Base-by-base conservation (phyloP, 1,284 basidiomycete genomes). In the Puccinia hordei region DNA sequence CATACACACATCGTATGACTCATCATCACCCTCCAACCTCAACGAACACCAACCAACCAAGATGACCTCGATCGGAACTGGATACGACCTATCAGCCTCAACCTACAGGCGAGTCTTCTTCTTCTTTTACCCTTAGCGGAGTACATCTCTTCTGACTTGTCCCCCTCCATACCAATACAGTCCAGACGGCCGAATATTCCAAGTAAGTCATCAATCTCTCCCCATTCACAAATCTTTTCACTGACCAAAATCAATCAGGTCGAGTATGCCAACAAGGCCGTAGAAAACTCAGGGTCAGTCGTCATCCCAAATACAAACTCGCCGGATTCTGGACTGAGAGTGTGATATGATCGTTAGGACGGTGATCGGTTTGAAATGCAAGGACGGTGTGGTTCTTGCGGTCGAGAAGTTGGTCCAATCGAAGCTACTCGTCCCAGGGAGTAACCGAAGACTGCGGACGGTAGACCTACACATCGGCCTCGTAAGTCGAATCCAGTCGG, bases 371-470 rank as follows among this genome's bases (percentile, higher is more conserved):
- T 88, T 99, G 68, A 91, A 93, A 85, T 92, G 94, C 85, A 95
- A 93, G 86, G 95, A 97, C 85, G 97, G 97, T 49, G 88, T 99
- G 81, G 90, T 99, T 19, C 88, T 98, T 55, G 97, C 94, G 12
- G 95, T 98, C 22, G 97, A 99, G 89, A 98, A 98, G 86, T 90
- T 98, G 73, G 90, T 98, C n/a, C 94, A 96, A 86, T 97, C 94
- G 57, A 99, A 98, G 87, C 90, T 99, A 73, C 89, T 99, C 55
- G 93, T 99, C 4, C 95, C 95, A 63, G 94, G 92, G 73, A 91
- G 92, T 68, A 99, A 99, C 88, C 89, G 92, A 83, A 90, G 97
- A 83, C 98, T 99, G 86, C 93, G 94, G 85, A 93, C 92, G 22
- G 88, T 98, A 83, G 97, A 99, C 86, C 90, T 91, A 83, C 95